Evolutionary conservation across 257 asterid genomes (phyloP).

Genomic region (Eucommia ulmoides): DNA sequence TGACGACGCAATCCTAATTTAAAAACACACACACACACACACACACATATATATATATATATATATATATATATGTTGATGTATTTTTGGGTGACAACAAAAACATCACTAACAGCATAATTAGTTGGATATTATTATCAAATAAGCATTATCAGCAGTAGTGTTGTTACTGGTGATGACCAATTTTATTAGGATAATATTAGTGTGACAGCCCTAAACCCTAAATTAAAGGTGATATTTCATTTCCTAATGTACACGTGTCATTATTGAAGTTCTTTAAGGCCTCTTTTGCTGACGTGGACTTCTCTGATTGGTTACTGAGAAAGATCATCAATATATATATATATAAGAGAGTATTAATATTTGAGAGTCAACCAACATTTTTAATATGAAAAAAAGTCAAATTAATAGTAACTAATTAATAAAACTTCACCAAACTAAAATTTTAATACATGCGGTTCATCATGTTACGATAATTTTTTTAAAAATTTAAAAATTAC

Average conservation of each 20-base stretch:
- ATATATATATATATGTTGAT: too few relatives aligned
- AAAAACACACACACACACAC: too few relatives aligned
- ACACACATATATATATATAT: too few relatives aligned
- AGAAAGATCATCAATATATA: conserved; percentile 1
- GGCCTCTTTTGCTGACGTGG: conserved; percentile 1
- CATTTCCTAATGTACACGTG: conserved; percentile 3
- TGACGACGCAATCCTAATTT: too few relatives aligned
- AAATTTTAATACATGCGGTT: too few relatives aligned
- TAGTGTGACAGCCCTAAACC: conserved; percentile 7
- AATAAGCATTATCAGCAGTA: conserved; percentile 15
- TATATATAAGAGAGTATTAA: conserved; percentile 11
- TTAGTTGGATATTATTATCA: too few relatives aligned
- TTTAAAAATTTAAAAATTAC: too few relatives aligned
- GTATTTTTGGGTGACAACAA: too few relatives aligned
- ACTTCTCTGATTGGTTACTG: conserved; percentile 3
- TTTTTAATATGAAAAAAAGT: background rate
- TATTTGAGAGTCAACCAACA: conserved; percentile 20
- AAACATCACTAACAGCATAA: too few relatives aligned
- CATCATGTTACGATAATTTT: too few relatives aligned
- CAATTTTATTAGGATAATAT: conserved; percentile 10
- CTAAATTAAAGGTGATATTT: background rate
- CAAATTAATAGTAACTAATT: too few relatives aligned
- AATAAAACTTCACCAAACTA: too few relatives aligned
- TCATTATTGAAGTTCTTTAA: background rate
- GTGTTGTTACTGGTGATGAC: conserved; percentile 11